These are phyloP conservation scores for Neckera pumila DNA, from an alignment of 225 moss, liverwort and hornwort genomes.

Conservation along the genomic window DNA sequence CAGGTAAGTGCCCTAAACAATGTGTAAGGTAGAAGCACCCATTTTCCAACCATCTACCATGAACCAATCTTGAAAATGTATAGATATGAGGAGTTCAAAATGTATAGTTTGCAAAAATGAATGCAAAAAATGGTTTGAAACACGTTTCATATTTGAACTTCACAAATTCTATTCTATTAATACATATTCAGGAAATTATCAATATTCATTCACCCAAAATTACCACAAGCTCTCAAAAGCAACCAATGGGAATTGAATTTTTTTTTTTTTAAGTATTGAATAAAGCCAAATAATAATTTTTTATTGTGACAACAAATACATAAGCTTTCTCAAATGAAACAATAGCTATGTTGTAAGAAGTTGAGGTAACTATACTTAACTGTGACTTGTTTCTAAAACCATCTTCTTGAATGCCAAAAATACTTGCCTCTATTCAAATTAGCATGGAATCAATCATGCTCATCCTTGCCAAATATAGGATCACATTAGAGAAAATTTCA, in stretches of 20 bases:
- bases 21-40: neutral
- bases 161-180: neutral
- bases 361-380: neutral
- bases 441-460: no score
- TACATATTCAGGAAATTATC: neutral
- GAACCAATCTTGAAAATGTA: neutral
- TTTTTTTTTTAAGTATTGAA: neutral
- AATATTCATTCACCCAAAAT: neutral
- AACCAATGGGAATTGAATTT: neutral
- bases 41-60: neutral
- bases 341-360: neutral
- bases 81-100: neutral
- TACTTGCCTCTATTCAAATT: no score
- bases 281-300: neutral
- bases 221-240: neutral
- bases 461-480: no score
- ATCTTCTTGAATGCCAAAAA: no score
- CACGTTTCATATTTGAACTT: neutral
- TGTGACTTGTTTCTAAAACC: no score
- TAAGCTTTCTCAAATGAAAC: neutral
- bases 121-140: neutral
- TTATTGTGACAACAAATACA: neutral
- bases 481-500: no score
- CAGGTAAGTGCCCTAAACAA: rapidly evolving
- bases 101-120: neutral